Conservation (phyloP, 768 basidiomycete species). For the Leccinum subgranulosum region DNA sequence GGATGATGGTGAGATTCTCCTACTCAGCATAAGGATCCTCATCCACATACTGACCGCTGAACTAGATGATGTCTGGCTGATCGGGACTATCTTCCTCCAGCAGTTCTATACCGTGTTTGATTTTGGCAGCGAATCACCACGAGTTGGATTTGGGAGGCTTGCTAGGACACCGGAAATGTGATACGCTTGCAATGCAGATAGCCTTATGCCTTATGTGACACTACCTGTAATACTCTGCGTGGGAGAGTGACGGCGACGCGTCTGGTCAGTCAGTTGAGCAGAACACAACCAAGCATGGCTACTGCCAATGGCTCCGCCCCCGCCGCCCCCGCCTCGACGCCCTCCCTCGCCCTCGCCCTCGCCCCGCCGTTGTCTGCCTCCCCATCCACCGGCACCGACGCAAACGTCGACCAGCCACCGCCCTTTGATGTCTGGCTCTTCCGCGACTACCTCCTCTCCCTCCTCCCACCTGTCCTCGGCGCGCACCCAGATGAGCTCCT, state of each 20-base stretch:
- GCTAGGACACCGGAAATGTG: no score
- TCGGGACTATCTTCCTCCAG: no score
- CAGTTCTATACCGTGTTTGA: no score
- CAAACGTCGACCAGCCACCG: slow-evolving; percentile 37
- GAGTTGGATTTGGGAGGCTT: no score
- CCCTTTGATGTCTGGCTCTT: slow-evolving; percentile 70
- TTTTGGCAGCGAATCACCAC: no score
- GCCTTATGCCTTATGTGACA: no score
- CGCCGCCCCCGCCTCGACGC: neutral
- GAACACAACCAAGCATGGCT: neutral
- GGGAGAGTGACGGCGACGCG: neutral
- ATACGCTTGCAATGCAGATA: no score
- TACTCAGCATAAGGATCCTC: no score
- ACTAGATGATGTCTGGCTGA: no score
- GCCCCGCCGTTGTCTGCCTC: slow-evolving; percentile 29
- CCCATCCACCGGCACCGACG: slow-evolving; percentile 30
- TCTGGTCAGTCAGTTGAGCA: neutral
- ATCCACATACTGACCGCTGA: no score
- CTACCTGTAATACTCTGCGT: no score
- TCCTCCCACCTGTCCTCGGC: slow-evolving; percentile 84
- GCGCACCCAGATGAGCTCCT: slow-evolving; percentile 63
- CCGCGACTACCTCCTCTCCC: slow-evolving; percentile 61
- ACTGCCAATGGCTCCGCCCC: neutral
- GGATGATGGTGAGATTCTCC: no score
- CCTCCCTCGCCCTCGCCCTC: slow-evolving; percentile 15